Evolutionary conservation across 768 basidiomycete species (phyloP), one percentile per base, ranked within the genome.

Genomic region (Russula sp.): DNA sequence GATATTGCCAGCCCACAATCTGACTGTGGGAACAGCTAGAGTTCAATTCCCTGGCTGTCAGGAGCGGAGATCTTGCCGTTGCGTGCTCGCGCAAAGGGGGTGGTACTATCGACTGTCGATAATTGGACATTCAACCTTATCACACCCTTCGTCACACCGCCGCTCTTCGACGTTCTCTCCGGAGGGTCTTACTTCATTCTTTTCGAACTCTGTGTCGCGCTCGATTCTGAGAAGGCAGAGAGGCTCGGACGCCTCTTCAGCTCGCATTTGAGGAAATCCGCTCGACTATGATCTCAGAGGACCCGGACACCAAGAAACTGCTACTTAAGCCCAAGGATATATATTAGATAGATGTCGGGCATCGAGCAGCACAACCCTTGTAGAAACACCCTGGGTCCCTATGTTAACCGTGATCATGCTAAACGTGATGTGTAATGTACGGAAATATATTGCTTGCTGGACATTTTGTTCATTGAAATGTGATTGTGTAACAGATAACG

Each of bases 161-260:
- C 81, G 62, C 77, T 87, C 42, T 85, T 87, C 65, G 74, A 82
- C 58, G 67, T 67, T 46, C 71, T 81, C 67, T 67, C 68, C 10
- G 81, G 75, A 32, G 80, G 78, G 0, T 81, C 79, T 68, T 83
- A 81, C 72, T 82, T 83, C 66, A 69, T 81, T 47, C 73, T 82
- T 56, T 71, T 78, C 41, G 78, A 76, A 29, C 81, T 77, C 66
- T 78, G 79, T 63, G 46, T 76, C 3, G 38, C 41, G 32, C 56
- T 39, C 38, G 57, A 58, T 48, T 10, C 46, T 2, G 56, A 48
- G 46, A 54, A 32, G 34, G 39, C 29, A 18, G 57, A 36, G 14
- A 43, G n/a, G n/a, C 36, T 29, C 16, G 41, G 38, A 53, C 47
- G 51, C 39, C 58, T 43, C 42, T 60, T 38, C 57, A 58, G 22